Percentiles rank a stretch among this genome's conserved stretches.
These are phyloP conservation scores for Scheffersomyces illinoinensis DNA, from an alignment of 1,139 yeast genomes.

Conservation along the genomic window DNA sequence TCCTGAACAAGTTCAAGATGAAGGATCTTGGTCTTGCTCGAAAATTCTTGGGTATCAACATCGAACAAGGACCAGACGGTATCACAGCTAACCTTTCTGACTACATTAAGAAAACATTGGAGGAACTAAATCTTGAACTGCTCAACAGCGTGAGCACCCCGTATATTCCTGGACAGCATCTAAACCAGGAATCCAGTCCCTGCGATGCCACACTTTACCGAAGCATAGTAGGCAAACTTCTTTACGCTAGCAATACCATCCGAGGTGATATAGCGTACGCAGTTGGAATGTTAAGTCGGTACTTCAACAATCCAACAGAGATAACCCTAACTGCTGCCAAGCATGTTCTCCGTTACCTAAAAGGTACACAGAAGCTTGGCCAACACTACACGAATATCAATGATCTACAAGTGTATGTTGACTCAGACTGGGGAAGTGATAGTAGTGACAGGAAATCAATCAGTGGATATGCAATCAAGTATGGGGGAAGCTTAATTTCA, in stretches of 20 bases:
- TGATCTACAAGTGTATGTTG: constrained; percentile 1
- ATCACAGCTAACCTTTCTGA: background rate
- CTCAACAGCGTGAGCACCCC: background rate
- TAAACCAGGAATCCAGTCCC: background rate
- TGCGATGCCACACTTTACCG: constrained; percentile 1
- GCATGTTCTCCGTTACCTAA: background rate
- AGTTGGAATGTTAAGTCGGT: constrained; percentile 4
- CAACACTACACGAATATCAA: background rate
- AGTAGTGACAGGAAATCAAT: background rate
- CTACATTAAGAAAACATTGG: background rate
- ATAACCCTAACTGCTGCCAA: constrained; percentile 1
- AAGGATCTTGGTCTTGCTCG: constrained; percentile 2
- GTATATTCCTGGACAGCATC: background rate
- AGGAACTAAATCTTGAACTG: background rate
- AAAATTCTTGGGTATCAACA: constrained; percentile 1
- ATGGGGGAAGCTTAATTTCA: too few species aligned
- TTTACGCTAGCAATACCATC: constrained; percentile 5
- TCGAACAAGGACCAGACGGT: background rate
- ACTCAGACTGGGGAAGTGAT: constrained; percentile 2
- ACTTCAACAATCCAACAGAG: constrained; percentile 1
- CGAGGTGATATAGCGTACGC: constrained; percentile 6
- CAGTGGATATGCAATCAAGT: too few species aligned
- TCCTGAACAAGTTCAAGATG: constrained; percentile 3
- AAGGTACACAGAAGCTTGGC: background rate
- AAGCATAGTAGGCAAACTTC: constrained; percentile 5